These are phyloP conservation scores for Leccinum subtestaceum DNA, from an alignment of 768 basidiomycete species.

Conservation along the genomic window DNA sequence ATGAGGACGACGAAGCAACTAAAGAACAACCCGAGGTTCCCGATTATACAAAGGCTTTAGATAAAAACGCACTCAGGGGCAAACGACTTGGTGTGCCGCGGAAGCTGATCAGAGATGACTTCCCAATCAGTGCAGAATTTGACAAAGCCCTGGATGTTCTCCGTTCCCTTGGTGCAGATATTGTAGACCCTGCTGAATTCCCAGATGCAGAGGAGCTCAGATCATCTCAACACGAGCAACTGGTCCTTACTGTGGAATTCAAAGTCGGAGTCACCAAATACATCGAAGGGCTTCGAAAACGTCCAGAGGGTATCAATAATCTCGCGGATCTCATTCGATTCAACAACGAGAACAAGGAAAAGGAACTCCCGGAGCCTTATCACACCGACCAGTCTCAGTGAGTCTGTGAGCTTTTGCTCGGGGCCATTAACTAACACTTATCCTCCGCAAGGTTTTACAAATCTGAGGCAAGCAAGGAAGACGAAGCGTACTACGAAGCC, in stretches of 20 bases:
- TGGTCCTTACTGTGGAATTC: constrained; percentile 56
- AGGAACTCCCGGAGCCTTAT: constrained; percentile 42
- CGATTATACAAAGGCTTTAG: constrained; percentile 53
- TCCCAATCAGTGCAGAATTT: constrained; percentile 35
- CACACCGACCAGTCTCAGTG: constrained; percentile 36
- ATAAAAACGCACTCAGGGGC: constrained; percentile 45
- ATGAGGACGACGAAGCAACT: constrained; percentile 52
- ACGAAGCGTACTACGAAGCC: constrained; percentile 40
- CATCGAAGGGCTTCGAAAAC: constrained; percentile 43
- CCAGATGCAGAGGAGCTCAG: constrained; percentile 51
- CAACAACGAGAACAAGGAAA: constrained; percentile 48
- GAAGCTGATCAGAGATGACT: constrained; percentile 23
- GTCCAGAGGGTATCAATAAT: constrained; percentile 54
- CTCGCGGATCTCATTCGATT: constrained; percentile 59
- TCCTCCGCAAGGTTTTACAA: constrained; percentile 18
- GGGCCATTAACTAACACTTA: not conserved
- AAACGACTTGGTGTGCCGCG: constrained; percentile 56
- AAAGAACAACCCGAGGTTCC: constrained; percentile 53
- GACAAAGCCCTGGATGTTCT: constrained; percentile 38
- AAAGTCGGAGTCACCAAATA: constrained; percentile 58
- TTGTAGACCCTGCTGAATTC: constrained; percentile 64
- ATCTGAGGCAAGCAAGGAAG: constrained; percentile 23
- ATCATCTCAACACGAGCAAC: constrained; percentile 45
- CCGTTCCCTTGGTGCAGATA: constrained; percentile 40
- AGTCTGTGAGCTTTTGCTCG: constrained; percentile 5